phyloP scores from a whole-genome alignment of 2,329 filamentous ascomycete genomes.

The Magnaporthiopsis poae region DNA sequence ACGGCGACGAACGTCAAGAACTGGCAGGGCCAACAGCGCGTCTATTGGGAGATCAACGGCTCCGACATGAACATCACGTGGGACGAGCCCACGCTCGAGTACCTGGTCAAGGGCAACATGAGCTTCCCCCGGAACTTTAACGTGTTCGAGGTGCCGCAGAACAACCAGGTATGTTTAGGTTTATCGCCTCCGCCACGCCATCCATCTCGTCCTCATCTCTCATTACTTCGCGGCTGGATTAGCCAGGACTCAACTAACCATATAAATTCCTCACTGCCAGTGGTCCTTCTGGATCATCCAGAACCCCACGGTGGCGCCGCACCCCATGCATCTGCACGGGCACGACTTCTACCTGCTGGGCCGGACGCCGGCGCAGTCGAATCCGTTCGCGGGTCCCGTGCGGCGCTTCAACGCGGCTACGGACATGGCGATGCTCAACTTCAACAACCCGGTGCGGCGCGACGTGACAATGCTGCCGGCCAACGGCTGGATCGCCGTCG shows the following conservation, averaged over 20 bases:
- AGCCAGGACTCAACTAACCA: not conserved
- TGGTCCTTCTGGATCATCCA: conserved; percentile 26
- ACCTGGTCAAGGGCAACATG: conserved; percentile 20
- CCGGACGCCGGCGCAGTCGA: conserved; percentile 11
- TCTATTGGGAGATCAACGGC: conserved; percentile 19
- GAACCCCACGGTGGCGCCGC: conserved; percentile 18
- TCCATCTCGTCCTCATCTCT: conserved; percentile 16
- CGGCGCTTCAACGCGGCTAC: conserved; percentile 12
- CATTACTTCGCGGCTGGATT: conserved; percentile 7
- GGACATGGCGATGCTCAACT: conserved; percentile 19
- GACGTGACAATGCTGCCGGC: conserved; percentile 33
- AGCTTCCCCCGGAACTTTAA: conserved; percentile 13
- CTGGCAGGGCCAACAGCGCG: conserved; percentile 23
- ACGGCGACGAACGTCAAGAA: conserved; percentile 12
- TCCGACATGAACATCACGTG: conserved; percentile 24
- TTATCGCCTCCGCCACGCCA: no score
- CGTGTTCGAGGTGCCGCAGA: conserved; percentile 15
- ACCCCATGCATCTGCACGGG: conserved; percentile 20
- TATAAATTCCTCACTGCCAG: not conserved
- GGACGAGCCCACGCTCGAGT: conserved; percentile 26
- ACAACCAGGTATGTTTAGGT: conserved; percentile 12
- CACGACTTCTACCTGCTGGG: conserved; percentile 20
- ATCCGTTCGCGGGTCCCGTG: conserved; percentile 7
- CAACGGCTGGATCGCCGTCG: conserved; percentile 34
- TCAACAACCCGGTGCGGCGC: conserved; percentile 31